Conservation (phyloP, 169 alveolate species). For the Neospora caninum region DNA sequence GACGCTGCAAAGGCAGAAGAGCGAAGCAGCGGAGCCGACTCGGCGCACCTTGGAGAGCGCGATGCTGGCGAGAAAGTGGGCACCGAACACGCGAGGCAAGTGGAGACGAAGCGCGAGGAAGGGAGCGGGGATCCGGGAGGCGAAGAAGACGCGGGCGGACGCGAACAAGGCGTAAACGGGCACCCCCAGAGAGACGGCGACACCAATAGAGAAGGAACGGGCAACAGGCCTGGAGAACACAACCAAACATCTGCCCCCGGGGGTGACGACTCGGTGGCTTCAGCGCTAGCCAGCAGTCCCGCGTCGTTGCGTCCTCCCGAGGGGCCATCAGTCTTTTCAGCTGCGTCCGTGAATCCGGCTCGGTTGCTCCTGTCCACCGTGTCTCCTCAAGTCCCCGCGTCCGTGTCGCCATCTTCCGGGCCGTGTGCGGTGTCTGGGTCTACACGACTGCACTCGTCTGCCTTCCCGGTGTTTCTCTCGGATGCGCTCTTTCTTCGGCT, state of each 20-base stretch:
- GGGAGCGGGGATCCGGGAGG: not conserved
- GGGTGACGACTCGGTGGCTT: not conserved
- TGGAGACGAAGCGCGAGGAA: not conserved
- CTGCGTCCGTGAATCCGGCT: not conserved
- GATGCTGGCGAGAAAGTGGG: not conserved
- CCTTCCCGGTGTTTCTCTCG: slow-evolving; percentile 49
- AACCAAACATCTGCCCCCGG: not conserved
- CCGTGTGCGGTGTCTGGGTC: not conserved
- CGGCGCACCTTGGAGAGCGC: not conserved
- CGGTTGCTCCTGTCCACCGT: not conserved
- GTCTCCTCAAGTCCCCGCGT: not conserved
- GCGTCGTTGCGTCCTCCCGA: not conserved
- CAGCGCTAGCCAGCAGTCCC: not conserved
- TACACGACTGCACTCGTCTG: not conserved
- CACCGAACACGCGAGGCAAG: not conserved
- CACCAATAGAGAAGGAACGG: too few relatives aligned
- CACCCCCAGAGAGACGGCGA: not conserved
- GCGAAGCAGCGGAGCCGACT: not conserved
- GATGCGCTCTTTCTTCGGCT: slow-evolving; percentile 57
- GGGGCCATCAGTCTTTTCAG: not conserved
- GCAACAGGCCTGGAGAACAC: not conserved
- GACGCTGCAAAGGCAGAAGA: slow-evolving; percentile 9
- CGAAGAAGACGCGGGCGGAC: not conserved
- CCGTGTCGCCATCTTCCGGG: not conserved
- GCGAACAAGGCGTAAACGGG: not conserved